Percentiles rank a stretch among this genome's conserved stretches.
Evolutionary conservation across 176 grass and related monocot genomes (phyloP).

Genomic region (Urochloa ruziziensis): DNA sequence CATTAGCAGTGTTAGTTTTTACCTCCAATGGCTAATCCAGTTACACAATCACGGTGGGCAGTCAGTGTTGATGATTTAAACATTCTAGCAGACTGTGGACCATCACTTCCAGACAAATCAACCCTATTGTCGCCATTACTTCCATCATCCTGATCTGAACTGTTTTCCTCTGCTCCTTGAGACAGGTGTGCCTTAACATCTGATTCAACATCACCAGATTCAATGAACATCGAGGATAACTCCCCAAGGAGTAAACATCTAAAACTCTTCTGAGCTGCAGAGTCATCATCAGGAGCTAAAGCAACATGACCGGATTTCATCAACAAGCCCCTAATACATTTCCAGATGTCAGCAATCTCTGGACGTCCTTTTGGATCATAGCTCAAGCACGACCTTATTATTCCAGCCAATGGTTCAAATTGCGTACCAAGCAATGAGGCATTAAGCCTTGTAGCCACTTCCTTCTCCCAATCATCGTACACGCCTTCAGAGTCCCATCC

Average conservation of each 20-base stretch:
- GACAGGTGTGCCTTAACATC: constrained; percentile 26
- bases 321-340: constrained; percentile 37
- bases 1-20: constrained; percentile 21
- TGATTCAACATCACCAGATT: constrained; percentile 24
- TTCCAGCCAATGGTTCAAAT: constrained; percentile 45
- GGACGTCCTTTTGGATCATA: constrained; percentile 61
- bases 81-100: background rate
- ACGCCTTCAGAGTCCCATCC: constrained; percentile 41
- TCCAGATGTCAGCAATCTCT: constrained; percentile 57
- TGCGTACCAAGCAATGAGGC: constrained; percentile 45
- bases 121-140: constrained; percentile 21
- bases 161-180: constrained; percentile 17
- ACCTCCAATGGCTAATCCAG: constrained; percentile 84
- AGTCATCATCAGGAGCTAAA: constrained; percentile 39
- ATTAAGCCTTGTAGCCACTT: constrained; percentile 46
- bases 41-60: constrained; percentile 82
- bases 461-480: constrained; percentile 74
- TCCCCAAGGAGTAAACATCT: constrained; percentile 53
- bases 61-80: constrained; percentile 49
- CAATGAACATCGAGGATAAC: constrained; percentile 37
- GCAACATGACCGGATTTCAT: constrained; percentile 25
- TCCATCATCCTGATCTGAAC: constrained; percentile 25
- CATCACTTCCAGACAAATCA: constrained; percentile 26
- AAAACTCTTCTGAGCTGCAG: constrained; percentile 38
- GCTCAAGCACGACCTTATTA: constrained; percentile 55